Evolutionary conservation across 2,329 filamentous ascomycete genomes (phyloP), one percentile per base, ranked within the genome.

Genomic region (Diaporthe vexans): DNA sequence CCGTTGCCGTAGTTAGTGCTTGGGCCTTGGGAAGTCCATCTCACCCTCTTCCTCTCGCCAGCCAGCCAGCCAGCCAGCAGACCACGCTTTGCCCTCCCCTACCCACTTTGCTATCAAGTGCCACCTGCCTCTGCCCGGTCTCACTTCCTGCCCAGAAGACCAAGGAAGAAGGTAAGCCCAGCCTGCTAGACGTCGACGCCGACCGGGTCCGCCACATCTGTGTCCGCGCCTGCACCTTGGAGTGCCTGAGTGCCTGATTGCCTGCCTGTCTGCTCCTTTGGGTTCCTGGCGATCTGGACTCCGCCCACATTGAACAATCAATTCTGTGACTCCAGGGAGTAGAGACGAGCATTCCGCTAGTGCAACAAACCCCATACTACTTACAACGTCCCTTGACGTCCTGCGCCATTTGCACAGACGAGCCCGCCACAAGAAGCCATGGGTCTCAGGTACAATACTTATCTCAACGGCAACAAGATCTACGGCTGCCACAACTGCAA

Each of bases 401-500:
- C 13, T 33, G 54, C 26, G 51, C 57, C 46, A 72, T 24, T 29
- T 29, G 54, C 52, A 13, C 48, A 40, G 46, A 68, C 63, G n/a
- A 52, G 24, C 54, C 54, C 40, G 68, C 68, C 26, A 54, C n/a
- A 3, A 11, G n/a, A 37, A 69, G 65, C 48, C 57, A 98, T 98
- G 95, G 95, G 95, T 78, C 92, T 98, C 79, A 88, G 92, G 75
- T 98, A 98, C 88, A 98, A 98, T 85, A 92, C 94, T 76, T 98
- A 98, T 84, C 92, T 98, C 77, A 94, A 92, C 83, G 93, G 94
- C 81, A 91, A 88, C 84, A 94, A 94, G 85, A 96, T 98, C 82
- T 97, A 97, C 83, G 95, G 94, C 78, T 98, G 94, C 90, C 96
- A 96, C 87, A 90, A 90, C 80, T 99, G 97, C 91, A 98, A 98